These are phyloP conservation scores for Mycena epipterygia DNA, from an alignment of 768 basidiomycete species.

Conservation along the genomic window DNA sequence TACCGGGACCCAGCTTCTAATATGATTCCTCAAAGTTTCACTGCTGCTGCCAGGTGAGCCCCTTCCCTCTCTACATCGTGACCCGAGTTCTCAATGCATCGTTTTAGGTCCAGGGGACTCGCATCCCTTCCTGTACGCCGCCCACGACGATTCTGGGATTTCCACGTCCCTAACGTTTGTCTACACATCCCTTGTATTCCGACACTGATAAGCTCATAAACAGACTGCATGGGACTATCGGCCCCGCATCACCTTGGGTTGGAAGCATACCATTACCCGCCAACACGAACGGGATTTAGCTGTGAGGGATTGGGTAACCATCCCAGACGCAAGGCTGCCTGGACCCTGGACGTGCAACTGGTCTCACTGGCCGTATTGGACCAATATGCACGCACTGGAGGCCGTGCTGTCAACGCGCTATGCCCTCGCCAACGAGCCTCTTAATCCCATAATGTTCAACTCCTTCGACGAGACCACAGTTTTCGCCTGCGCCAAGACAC, in stretches of 20 bases:
- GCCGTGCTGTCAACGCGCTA: not conserved
- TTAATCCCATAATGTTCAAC: not conserved
- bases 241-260: not conserved
- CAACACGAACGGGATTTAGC: not conserved
- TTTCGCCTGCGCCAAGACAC: constrained; percentile 4
- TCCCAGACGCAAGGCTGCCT: not conserved
- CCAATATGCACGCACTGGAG: not conserved
- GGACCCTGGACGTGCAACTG: constrained; percentile 11
- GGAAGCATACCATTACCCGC: not conserved
- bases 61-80: not conserved
- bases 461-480: not conserved
- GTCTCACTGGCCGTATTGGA: constrained; percentile 2
- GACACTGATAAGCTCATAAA: not conserved
- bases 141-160: constrained; percentile 18
- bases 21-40: constrained; percentile 5
- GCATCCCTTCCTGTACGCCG: constrained; percentile 3
- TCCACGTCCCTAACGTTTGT: constrained; percentile 8
- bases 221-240: constrained; percentile 4
- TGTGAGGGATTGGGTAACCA: not conserved
- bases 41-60: not conserved
- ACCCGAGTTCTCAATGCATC: not conserved
- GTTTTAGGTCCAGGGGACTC: not conserved
- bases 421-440: not conserved
- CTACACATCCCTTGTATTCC: not conserved
- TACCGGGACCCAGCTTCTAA: not conserved